These are phyloP conservation scores for Priceomyces melissophilus DNA, from an alignment of 805 yeast species.

Conservation along the genomic window DNA sequence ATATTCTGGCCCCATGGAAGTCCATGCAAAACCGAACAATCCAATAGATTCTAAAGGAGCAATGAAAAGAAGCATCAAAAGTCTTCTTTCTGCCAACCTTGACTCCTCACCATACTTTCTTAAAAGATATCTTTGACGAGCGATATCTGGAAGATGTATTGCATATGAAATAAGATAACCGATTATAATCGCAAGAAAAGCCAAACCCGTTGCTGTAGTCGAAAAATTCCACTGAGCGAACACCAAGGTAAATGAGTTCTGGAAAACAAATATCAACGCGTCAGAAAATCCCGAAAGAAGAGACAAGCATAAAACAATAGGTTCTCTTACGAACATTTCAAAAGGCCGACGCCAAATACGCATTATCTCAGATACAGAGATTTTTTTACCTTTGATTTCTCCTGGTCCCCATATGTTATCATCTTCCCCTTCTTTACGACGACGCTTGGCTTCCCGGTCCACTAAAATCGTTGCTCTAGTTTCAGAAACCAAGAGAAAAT, in stretches of 20 bases:
- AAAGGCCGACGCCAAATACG: slow-evolving; percentile 38
- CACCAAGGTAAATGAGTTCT: slow-evolving; percentile 33
- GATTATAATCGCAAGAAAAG: slow-evolving; percentile 29
- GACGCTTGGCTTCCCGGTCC: slow-evolving; percentile 34
- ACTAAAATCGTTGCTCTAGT: slow-evolving; percentile 31
- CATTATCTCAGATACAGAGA: slow-evolving; percentile 21
- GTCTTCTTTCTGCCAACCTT: slow-evolving; percentile 24
- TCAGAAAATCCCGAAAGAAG: slow-evolving; percentile 40
- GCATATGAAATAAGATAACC: slow-evolving; percentile 35
- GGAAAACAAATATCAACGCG: slow-evolving; percentile 38
- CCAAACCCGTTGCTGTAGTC: slow-evolving; percentile 23
- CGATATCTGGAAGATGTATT: slow-evolving; percentile 30
- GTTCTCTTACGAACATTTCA: slow-evolving; percentile 35
- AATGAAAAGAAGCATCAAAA: slow-evolving; percentile 31
- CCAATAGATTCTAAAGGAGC: slow-evolving; percentile 40
- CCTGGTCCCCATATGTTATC: slow-evolving; percentile 34
- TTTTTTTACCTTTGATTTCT: slow-evolving; percentile 18
- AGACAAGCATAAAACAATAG: slow-evolving; percentile 36
- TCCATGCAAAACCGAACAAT: slow-evolving; percentile 41
- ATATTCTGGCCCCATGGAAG: slow-evolving; percentile 34
- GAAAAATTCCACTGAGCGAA: slow-evolving; percentile 35
- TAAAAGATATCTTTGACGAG: slow-evolving; percentile 24
- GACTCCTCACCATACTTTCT: slow-evolving; percentile 22
- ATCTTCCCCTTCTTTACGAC: slow-evolving; percentile 30
- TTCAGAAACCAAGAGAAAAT: slow-evolving; percentile 33